Base-by-base conservation (phyloP, 192 early-diverging fungal species). In the Mortierella alpina region DNA sequence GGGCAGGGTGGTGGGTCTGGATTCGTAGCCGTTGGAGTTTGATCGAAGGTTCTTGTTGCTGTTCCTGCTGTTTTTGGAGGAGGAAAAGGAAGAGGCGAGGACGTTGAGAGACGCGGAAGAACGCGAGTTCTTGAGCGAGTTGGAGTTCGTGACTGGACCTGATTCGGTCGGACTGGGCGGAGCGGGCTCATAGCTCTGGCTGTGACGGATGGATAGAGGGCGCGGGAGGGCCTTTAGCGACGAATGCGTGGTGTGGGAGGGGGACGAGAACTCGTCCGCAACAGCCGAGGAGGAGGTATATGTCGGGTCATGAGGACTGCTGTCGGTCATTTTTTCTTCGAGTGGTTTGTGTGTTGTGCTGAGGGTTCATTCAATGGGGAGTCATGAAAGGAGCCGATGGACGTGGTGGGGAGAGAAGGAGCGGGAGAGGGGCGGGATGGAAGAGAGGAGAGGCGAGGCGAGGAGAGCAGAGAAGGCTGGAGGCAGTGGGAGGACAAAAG, bases 191-290 rank as follows among this genome's bases (percentile, higher is more conserved):
- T 66, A 79, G 53, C 69, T 72, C 63, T 79, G 75, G 41, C 75
- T 79, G 55, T 79, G 75, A 46, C 68, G 75, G 52, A 79, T 72
- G 46, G 69, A 79, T 17, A 62, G 39, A 5, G 75, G 75, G 23
- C 68, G 75, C 0, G 75, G 75, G 2, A 75, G 73, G 11, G 73
- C 73, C 51, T 68, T 75, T n/a, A 60, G 13, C 31, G 69, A 70
- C 9, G 68, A n/a, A 18, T n/a, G 9, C 20, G 58, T 53, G 5
- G 69, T 51, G 41, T 56, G 42, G 8, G 68, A 22, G n/a, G 68
- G 60, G 49, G 66, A 17, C 10, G 44, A 67, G 45, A 48, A 68
- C n/a, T 66, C 64, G 52, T 11, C 18, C 12, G 6, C 45, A 55
- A 45, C 6, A 15, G 63, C 20, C 41, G 66, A 40, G 31, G 54